phyloP scores from a whole-genome alignment of 139 green algal species.

The Asterochloris erici region DNA sequence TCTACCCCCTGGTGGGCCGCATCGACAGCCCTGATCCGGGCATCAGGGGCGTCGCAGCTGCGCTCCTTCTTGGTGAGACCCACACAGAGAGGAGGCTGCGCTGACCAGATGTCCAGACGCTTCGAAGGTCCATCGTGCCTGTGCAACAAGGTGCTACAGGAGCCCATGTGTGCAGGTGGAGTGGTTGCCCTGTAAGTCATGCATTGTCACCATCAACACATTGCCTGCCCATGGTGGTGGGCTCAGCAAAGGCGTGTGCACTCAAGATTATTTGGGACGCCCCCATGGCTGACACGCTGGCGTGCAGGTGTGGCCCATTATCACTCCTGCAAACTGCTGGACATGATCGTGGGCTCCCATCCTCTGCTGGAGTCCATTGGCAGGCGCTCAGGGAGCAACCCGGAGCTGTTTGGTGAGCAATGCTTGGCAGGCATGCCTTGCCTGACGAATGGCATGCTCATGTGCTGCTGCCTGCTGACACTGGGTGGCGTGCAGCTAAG shows the following conservation, averaged over 20 bases:
- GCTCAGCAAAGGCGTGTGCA: not conserved
- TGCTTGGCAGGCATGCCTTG: not conserved
- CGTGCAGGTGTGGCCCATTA: conserved; percentile 30
- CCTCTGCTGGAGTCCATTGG: conserved; percentile 38
- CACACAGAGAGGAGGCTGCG: not conserved
- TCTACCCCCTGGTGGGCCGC: conserved; percentile 32
- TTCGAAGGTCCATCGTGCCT: not conserved
- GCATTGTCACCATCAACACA: not conserved
- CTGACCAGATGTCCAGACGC: not conserved
- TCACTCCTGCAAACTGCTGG: conserved; percentile 12
- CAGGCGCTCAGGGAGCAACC: conserved; percentile 22
- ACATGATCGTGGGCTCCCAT: conserved; percentile 23
- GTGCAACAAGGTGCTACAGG: too few species aligned
- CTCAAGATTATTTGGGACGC: not conserved
- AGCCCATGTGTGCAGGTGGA: too few species aligned
- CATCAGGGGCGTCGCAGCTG: conserved; percentile 22
- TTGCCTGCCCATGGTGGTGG: not conserved
- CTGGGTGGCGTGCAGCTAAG: not conserved
- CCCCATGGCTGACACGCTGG: not conserved
- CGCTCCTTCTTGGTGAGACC: conserved; percentile 34
- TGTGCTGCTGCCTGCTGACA: not conserved
- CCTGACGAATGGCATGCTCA: not conserved
- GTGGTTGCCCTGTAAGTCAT: not conserved
- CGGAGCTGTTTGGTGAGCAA: conserved; percentile 32
- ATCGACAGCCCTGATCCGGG: conserved; percentile 26